phyloP scores from a whole-genome alignment of 345 rosid genomes.

The Ceriops zippeliana region DNA sequence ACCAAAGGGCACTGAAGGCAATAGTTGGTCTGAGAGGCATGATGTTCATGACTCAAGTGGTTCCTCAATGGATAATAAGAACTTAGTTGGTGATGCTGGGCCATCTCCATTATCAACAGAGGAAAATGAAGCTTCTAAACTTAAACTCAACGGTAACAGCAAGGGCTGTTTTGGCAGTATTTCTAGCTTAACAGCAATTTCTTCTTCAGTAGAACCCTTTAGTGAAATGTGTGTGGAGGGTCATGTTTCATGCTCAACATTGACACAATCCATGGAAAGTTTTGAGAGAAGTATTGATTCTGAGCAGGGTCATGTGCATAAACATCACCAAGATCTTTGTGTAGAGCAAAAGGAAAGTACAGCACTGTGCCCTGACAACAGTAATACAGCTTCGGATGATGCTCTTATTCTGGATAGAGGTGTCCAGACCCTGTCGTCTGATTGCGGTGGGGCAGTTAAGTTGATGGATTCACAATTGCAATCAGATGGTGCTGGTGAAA shows the following conservation, averaged over 20 bases:
- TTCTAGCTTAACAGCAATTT: constrained; percentile 8
- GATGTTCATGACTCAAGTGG: constrained; percentile 18
- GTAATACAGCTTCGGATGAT: constrained; percentile 17
- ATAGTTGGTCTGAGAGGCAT: constrained; percentile 19
- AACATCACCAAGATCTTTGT: constrained; percentile 18
- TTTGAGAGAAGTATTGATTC: constrained; percentile 14
- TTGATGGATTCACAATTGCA: constrained; percentile 29
- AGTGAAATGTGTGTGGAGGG: constrained; percentile 17
- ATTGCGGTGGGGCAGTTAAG: constrained; percentile 25
- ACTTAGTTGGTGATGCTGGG: constrained; percentile 22
- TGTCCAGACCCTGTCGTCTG: constrained; percentile 23
- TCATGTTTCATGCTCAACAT: constrained; percentile 10
- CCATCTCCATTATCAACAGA: constrained; percentile 23
- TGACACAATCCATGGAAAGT: constrained; percentile 23
- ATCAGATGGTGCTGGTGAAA: constrained; percentile 27
- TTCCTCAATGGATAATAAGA: constrained; percentile 21
- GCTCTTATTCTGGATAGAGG: constrained; percentile 23
- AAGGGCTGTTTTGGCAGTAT: constrained; percentile 11
- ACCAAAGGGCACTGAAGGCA: constrained; percentile 15
- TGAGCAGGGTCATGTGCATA: constrained; percentile 18
- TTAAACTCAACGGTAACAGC: constrained; percentile 18
- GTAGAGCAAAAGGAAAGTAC: constrained; percentile 24
- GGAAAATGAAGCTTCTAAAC: constrained; percentile 25
- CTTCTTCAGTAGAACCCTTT: constrained; percentile 22
- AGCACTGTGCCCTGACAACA: constrained; percentile 30